A percentile compares a stretch with the other conserved stretches of the same genome.
Conservation (phyloP, 1,139 yeast species). For the Hanseniaspora gamundiae region DNA sequence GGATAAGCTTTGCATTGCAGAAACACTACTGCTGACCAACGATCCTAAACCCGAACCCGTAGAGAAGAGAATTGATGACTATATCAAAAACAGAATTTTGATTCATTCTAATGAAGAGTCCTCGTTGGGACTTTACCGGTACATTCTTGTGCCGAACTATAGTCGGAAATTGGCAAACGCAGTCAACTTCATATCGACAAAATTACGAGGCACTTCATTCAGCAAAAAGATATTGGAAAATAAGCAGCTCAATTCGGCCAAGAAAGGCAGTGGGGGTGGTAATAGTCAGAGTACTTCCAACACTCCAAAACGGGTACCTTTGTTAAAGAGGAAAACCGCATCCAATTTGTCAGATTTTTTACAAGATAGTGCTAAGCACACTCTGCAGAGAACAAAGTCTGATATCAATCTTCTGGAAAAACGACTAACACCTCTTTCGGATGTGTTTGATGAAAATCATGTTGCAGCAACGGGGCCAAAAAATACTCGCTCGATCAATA, state of each 20-base stretch:
- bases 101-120: conserved; percentile 23
- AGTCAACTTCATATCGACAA: conserved; percentile 36
- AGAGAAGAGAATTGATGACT: conserved; percentile 9
- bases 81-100: conserved; percentile 15
- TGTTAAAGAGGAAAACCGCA: not conserved
- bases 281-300: not conserved
- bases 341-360: not conserved
- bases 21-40: conserved; percentile 31
- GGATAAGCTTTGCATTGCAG: conserved; percentile 46
- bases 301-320: not conserved
- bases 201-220: conserved; percentile 38
- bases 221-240: conserved; percentile 12
- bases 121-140: conserved; percentile 39
- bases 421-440: not conserved
- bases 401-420: not conserved
- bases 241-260: not conserved
- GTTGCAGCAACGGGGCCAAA: not conserved
- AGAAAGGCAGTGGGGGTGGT: not conserved
- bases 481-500: not conserved
- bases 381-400: not conserved
- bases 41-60: not conserved
- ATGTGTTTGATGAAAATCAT: not conserved
- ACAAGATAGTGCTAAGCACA: not conserved
- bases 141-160: conserved; percentile 44
- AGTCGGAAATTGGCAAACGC: conserved; percentile 37